phyloP scores from a whole-genome alignment of 768 basidiomycete genomes.

The Megacollybia marginata region DNA sequence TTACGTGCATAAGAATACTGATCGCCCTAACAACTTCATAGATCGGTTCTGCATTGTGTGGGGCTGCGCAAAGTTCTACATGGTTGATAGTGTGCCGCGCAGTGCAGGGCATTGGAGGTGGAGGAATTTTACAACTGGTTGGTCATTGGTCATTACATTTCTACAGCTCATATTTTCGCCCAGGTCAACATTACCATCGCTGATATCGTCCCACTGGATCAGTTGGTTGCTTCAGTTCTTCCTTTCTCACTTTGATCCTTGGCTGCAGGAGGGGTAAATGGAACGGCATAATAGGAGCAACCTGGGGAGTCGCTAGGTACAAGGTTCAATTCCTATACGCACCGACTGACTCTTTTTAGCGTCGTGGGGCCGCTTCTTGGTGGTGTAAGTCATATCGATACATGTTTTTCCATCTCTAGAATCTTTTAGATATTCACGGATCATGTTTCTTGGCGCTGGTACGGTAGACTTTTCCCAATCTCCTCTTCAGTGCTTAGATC shows the following conservation, averaged over 20 bases:
- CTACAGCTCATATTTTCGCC: background rate
- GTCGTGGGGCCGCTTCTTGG: constrained; percentile 63
- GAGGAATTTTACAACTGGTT: constrained; percentile 69
- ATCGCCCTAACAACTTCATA: constrained; percentile 15
- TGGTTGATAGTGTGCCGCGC: constrained; percentile 76
- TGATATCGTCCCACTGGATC: constrained; percentile 75
- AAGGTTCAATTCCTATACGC: background rate
- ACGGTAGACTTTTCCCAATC: constrained; percentile 4
- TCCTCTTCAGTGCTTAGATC: constrained; percentile 1
- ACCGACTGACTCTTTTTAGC: background rate
- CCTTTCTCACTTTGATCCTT: background rate
- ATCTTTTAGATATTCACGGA: constrained; percentile 54
- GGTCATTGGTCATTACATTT: constrained; percentile 3
- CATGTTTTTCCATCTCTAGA: background rate
- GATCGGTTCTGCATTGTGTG: constrained; percentile 77
- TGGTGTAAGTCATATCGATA: constrained; percentile 43
- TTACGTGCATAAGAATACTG: background rate
- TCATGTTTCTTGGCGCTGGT: constrained; percentile 79
- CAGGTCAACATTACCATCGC: constrained; percentile 68
- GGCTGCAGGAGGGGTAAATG: constrained; percentile 66
- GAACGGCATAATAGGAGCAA: constrained; percentile 67
- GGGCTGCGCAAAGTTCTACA: constrained; percentile 70
- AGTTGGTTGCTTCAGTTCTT: constrained; percentile 32
- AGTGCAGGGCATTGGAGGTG: constrained; percentile 79
- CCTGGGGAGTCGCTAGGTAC: constrained; percentile 67